Conservation (phyloP, 345 rosid species). For the Schrenkiella parvula region DNA sequence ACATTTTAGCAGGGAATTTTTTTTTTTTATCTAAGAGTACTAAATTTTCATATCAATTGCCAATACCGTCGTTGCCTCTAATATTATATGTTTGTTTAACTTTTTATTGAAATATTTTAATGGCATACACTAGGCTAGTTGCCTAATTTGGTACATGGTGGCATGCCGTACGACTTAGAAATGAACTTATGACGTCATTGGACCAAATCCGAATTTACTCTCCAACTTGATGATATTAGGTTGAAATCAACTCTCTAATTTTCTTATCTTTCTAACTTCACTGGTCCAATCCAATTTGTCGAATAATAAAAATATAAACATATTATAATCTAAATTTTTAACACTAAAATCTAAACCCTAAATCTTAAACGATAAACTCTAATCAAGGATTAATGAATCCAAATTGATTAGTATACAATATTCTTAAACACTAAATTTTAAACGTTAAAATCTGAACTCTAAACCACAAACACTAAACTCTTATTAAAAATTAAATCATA, state of each 20-base stretch:
- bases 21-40: neutral
- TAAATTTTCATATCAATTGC: neutral
- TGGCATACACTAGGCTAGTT: neutral
- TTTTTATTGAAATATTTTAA: neutral
- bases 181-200: neutral
- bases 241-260: neutral
- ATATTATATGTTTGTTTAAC: neutral
- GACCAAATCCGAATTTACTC: neutral
- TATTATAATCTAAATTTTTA: too few species aligned
- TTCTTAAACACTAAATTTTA: too few species aligned
- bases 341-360: too few species aligned
- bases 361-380: too few species aligned
- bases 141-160: conserved; percentile 6
- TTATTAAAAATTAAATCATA: too few species aligned
- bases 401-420: too few species aligned
- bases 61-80: neutral
- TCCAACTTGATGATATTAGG: neutral
- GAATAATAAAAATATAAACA: too few species aligned
- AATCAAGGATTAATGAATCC: too few species aligned
- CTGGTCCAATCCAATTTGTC: neutral
- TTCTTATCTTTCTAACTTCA: neutral
- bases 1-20: neutral
- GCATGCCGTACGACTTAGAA: neutral
- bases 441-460: too few species aligned
- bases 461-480: too few species aligned